Base-by-base conservation (phyloP, 129 eudicot genomes). In the Flaveria brownii region DNA sequence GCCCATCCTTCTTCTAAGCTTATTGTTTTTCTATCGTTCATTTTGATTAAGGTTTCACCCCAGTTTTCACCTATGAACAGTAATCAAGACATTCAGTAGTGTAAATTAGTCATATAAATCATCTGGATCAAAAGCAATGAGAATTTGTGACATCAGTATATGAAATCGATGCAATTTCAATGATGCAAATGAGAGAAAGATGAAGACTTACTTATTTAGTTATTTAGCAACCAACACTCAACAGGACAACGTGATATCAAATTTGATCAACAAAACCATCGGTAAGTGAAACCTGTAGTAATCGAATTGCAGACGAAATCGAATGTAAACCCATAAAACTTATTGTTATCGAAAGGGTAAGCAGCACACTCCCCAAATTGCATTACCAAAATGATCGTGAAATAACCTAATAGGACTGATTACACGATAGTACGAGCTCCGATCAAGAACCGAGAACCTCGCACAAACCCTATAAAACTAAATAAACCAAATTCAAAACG, bases 1-100 rank as follows among this genome's bases (percentile, higher is more conserved):
- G 82, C 98, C 98, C 96, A 88, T 88, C 98, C 98, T 71, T 90
- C 89, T 46, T 90, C 98, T 33, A 93, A 76, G 76, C 82, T 95
- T 52, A 88, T 93, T 3, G 90, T 87, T 47, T 84, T 88, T 33
- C 91, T 71, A 56, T 88, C 95, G 18, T 86, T 88, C 95, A 90
- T 87, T 79, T 78, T 74, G 81, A 71, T 71, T 71, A 52, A 47
- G 16, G 3, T 17, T 63, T 55, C 18, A 77, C 39, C 52, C 30
- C 60, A 36, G 68, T 26, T 71, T 65, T 70, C 30, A 71, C 46
- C 78, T 30, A 54, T 51, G 73, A 80, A 71, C 39, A 30, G 42
- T 17, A 71, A 84, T 64, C 68, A 76, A 79, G 45, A 74, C 49
- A 45, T 45, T 45, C 49, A 42, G 60, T 42, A 20, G 45, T 23